A percentile compares a stretch with the other conserved stretches of the same genome.
Evolutionary conservation across 2,329 filamentous ascomycete genomes (phyloP).

Genomic region (Verticillium alfalfae): DNA sequence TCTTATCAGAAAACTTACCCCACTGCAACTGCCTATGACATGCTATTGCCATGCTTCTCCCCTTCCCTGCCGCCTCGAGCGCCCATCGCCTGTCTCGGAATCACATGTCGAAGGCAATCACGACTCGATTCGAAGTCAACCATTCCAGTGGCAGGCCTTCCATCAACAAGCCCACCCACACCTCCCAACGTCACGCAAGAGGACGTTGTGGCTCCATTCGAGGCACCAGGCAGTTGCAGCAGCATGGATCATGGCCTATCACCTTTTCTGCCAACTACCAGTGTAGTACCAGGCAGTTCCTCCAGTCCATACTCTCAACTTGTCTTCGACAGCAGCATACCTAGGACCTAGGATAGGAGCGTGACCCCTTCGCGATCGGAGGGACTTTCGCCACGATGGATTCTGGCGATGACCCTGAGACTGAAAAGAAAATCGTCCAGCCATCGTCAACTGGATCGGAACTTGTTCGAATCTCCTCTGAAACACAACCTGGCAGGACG

Average conservation of each 20-base stretch:
- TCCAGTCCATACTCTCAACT: neutral
- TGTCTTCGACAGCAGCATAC: neutral
- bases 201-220: neutral
- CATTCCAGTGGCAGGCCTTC: neutral
- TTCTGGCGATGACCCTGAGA: neutral
- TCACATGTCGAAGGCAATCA: neutral
- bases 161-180: neutral
- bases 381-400: neutral
- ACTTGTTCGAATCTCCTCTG: neutral
- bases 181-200: neutral
- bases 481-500: slow-evolving; percentile 29
- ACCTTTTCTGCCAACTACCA: neutral
- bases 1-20: neutral
- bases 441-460: neutral
- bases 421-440: neutral
- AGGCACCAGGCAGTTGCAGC: neutral
- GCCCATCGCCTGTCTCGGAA: neutral
- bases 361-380: neutral
- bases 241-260: neutral
- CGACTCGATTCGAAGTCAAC: neutral
- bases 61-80: too few species aligned
- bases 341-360: neutral
- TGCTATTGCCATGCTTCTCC: too few species aligned
- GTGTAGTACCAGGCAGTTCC: neutral
- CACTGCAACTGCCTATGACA: neutral